Evolutionary conservation across 2,329 filamentous ascomycete species (phyloP).

Genomic region (Nothophoma quercina): DNA sequence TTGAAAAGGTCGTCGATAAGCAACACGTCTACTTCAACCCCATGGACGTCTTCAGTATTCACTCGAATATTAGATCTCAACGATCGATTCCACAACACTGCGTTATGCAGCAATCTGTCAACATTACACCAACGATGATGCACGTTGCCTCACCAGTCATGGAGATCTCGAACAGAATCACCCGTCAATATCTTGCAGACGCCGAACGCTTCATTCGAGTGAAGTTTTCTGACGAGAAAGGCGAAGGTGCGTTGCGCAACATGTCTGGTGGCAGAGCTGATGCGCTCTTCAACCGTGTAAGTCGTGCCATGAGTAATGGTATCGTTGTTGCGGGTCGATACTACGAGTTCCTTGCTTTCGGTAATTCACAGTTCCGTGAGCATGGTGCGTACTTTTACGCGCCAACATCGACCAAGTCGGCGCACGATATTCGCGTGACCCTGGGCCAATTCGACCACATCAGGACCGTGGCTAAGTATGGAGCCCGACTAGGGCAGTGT

Average conservation of each 20-base stretch:
- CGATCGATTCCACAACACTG: slow-evolving; percentile 73
- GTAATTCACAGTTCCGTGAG: slow-evolving; percentile 93
- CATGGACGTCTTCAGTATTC: slow-evolving; percentile 72
- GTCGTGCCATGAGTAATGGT: slow-evolving; percentile 75
- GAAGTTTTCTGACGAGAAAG: slow-evolving; percentile 85
- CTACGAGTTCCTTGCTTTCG: slow-evolving; percentile 92
- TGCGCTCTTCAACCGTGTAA: slow-evolving; percentile 76
- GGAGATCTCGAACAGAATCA: slow-evolving; percentile 87
- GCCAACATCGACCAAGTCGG: slow-evolving; percentile 69
- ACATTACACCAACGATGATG: slow-evolving; percentile 84
- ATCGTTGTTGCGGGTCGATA: slow-evolving; percentile 81
- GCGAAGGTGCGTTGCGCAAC: slow-evolving; percentile 51
- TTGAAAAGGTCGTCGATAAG: slow-evolving; percentile 76
- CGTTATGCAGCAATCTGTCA: slow-evolving; percentile 75
- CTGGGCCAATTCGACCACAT: slow-evolving; percentile 90
- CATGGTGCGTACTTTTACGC: slow-evolving; percentile 94
- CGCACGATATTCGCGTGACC: slow-evolving; percentile 79
- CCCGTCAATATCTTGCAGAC: slow-evolving; percentile 72
- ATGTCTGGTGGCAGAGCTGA: slow-evolving; percentile 47
- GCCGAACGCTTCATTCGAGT: slow-evolving; percentile 86
- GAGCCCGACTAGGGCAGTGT: slow-evolving; percentile 89
- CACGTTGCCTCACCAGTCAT: slow-evolving; percentile 78
- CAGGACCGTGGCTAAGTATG: slow-evolving; percentile 84
- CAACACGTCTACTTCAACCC: slow-evolving; percentile 71
- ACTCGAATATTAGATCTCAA: slow-evolving; percentile 24